A percentile compares a stretch with the other conserved stretches of the same genome.
These are phyloP conservation scores for Beauveria caledonica DNA, from an alignment of 2,329 filamentous ascomycete genomes.

Conservation along the genomic window DNA sequence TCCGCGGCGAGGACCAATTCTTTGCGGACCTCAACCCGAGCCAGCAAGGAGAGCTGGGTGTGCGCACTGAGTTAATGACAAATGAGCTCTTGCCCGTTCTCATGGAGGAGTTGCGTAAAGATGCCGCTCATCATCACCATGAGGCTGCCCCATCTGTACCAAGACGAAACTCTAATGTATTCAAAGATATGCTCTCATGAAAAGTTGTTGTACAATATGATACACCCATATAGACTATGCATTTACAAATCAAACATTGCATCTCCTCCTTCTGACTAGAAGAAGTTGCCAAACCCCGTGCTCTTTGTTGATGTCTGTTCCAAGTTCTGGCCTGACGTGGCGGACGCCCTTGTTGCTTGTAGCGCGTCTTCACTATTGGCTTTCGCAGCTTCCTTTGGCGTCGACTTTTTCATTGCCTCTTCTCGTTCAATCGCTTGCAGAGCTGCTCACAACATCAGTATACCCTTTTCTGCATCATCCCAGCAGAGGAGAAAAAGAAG, in stretches of 20 bases:
- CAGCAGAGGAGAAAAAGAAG: neutral
- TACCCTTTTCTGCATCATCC: neutral
- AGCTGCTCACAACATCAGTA: conserved; percentile 34
- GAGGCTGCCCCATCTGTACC: neutral
- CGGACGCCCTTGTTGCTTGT: conserved; percentile 15
- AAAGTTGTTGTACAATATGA: conserved; percentile 16
- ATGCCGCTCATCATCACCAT: conserved; percentile 10
- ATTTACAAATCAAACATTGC: conserved; percentile 7
- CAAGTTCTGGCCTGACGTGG: conserved; percentile 15
- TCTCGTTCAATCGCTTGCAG: conserved; percentile 59
- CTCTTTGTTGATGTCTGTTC: conserved; percentile 17
- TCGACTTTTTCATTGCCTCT: conserved; percentile 36
- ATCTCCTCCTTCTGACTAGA: conserved; percentile 26
- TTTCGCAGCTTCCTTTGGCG: conserved; percentile 18
- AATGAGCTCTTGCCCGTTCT: conserved; percentile 50
- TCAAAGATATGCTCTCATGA: conserved; percentile 55
- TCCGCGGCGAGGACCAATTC: conserved; percentile 69
- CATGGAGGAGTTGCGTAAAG: conserved; percentile 40
- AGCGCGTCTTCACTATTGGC: conserved; percentile 10
- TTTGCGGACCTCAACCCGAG: conserved; percentile 48
- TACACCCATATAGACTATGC: conserved; percentile 12
- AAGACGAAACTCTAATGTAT: conserved; percentile 28
- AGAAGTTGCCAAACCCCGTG: conserved; percentile 38
- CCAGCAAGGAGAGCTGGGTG: conserved; percentile 43
- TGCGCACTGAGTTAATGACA: conserved; percentile 50